phyloP scores from a whole-genome alignment of 2,329 filamentous ascomycete species.

The Fusarium bactridioides region DNA sequence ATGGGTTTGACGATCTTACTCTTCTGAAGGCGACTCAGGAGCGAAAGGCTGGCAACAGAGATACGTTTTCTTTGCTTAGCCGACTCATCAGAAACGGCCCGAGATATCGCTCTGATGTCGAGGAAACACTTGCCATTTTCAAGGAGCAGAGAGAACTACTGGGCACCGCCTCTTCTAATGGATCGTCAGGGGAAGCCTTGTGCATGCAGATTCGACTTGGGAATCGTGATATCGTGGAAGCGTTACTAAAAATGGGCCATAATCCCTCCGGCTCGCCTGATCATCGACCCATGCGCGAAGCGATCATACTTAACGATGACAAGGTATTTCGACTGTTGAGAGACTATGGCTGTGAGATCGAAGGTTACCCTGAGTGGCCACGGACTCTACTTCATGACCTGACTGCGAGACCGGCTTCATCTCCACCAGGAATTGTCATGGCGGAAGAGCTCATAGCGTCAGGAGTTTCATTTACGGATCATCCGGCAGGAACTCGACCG shows the following conservation, averaged over 20 bases:
- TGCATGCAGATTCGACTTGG: not conserved
- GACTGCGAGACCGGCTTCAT: not conserved
- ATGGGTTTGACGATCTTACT: not conserved
- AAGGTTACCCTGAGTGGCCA: not conserved
- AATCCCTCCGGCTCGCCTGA: not conserved
- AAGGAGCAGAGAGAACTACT: not conserved
- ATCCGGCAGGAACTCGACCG: not conserved
- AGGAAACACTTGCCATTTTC: not conserved
- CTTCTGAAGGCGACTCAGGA: not conserved
- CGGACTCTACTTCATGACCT: not conserved
- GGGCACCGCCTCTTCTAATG: fast-evolving
- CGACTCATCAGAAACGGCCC: not conserved
- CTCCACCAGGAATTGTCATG: not conserved
- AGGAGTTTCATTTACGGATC: not conserved
- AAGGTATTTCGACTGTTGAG: not conserved
- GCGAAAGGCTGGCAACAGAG: not conserved
- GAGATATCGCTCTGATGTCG: not conserved
- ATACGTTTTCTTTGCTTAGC: not conserved
- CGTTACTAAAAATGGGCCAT: not conserved
- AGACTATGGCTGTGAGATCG: not conserved
- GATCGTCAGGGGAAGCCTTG: not conserved
- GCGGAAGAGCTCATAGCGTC: not conserved
- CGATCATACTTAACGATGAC: not conserved
- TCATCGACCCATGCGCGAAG: not conserved
- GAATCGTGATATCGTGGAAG: not conserved